These are phyloP conservation scores for Colletotrichum lindemuthianum DNA, from an alignment of 2,329 filamentous ascomycete genomes.

Conservation along the genomic window DNA sequence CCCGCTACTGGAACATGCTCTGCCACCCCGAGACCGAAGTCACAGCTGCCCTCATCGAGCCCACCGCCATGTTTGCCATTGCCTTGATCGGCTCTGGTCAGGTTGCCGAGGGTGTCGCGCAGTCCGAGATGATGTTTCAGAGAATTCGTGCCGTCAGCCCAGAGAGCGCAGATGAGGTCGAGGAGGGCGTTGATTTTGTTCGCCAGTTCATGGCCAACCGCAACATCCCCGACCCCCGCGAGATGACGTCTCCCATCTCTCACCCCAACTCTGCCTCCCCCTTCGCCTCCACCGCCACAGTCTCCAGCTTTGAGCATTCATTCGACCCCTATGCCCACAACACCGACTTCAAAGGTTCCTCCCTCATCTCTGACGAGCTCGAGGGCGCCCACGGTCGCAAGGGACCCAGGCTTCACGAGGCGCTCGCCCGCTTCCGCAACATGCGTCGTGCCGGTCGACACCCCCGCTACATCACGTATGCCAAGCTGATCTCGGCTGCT, in stretches of 20 bases:
- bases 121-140: constrained; percentile 87
- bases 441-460: constrained; percentile 93
- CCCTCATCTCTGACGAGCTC: constrained; percentile 87
- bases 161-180: constrained; percentile 80
- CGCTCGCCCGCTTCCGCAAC: constrained; percentile 85
- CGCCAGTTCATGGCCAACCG: constrained; percentile 67
- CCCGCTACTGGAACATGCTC: constrained; percentile 83
- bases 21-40: constrained; percentile 69
- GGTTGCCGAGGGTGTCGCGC: constrained; percentile 80
- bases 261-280: constrained; percentile 60
- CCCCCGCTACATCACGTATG: constrained; percentile 95
- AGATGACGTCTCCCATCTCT: constrained; percentile 57
- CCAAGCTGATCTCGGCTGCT: constrained; percentile 91
- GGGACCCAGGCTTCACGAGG: constrained; percentile 80
- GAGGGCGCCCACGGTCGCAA: constrained; percentile 82
- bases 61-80: constrained; percentile 89
- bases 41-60: constrained; percentile 78
- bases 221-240: constrained; percentile 65
- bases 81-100: constrained; percentile 88
- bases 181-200: constrained; percentile 82
- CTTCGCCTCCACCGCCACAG: constrained; percentile 64
- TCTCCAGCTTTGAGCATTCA: constrained; percentile 77
- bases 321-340: constrained; percentile 91
- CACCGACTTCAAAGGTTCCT: constrained; percentile 93
- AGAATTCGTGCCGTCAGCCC: constrained; percentile 73